Percentiles rank a stretch among this genome's conserved stretches.
Conservation (phyloP, 1,139 yeast species). For the Suhomyces kunorum region DNA sequence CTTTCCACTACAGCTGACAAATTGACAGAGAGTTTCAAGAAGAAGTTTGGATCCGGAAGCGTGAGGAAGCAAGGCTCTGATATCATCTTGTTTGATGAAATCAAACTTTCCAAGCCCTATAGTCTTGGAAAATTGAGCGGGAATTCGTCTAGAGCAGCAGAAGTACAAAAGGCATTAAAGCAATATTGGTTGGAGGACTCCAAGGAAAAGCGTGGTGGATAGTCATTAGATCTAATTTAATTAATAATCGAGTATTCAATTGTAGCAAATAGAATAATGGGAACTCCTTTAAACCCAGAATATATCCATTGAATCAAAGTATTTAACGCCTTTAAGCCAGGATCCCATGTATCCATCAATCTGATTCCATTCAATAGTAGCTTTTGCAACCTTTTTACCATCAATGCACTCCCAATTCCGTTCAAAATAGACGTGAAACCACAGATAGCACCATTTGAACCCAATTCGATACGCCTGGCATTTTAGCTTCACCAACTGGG, state of each 20-base stretch:
- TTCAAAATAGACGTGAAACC: conserved; percentile 24
- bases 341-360: conserved; percentile 76
- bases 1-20: conserved; percentile 17
- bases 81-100: conserved; percentile 29
- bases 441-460: conserved; percentile 18
- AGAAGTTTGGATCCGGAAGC: conserved; percentile 26
- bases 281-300: conserved; percentile 5
- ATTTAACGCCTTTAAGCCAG: conserved; percentile 48
- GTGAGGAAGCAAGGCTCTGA: conserved; percentile 29
- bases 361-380: conserved; percentile 48
- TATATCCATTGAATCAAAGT: conserved; percentile 41
- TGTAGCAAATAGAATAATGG: background rate
- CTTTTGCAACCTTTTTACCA: background rate
- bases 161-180: conserved; percentile 55
- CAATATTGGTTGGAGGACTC: conserved; percentile 59
- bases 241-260: background rate
- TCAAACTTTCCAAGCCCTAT: conserved; percentile 32
- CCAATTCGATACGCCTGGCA: conserved; percentile 1
- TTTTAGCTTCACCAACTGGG: background rate
- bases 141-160: conserved; percentile 40
- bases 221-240: conserved; percentile 1
- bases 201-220: conserved; percentile 62
- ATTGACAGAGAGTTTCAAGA: conserved; percentile 24
- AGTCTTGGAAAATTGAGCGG: conserved; percentile 31
- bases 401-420: background rate